phyloP scores from a whole-genome alignment of 2,329 filamentous ascomycete genomes.

The Dothistroma pini region DNA sequence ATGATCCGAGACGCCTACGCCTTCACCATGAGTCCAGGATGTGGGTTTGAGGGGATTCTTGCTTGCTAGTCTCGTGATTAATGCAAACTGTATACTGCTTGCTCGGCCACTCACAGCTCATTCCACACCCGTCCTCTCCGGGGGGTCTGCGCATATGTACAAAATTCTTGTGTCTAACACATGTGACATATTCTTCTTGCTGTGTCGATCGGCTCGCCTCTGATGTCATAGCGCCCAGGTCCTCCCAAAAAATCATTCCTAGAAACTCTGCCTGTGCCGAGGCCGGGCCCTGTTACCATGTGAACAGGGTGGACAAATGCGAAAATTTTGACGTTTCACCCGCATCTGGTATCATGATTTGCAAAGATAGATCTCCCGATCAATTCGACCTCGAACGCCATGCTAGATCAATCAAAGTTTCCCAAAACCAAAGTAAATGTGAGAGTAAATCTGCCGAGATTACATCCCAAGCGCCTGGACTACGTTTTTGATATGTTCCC shows the following conservation, averaged over 20 bases:
- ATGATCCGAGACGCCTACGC: not conserved
- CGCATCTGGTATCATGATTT: slow-evolving; percentile 6
- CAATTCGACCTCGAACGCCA: not conserved
- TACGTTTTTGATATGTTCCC: slow-evolving; percentile 14
- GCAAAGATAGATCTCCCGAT: not conserved
- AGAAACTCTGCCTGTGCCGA: not conserved
- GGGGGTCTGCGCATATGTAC: not conserved
- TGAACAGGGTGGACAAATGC: not conserved
- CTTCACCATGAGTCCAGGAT: not conserved
- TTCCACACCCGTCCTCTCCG: not conserved
- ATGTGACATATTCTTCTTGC: not conserved
- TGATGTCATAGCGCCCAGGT: not conserved
- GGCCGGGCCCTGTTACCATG: not conserved
- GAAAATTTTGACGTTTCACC: not conserved
- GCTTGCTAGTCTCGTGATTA: not conserved
- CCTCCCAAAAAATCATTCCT: not conserved
- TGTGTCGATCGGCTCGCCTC: not conserved
- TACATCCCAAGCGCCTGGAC: slow-evolving; percentile 14
- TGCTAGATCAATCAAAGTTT: not conserved
- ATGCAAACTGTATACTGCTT: slow-evolving; percentile 1
- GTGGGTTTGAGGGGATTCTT: not conserved
- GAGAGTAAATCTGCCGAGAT: not conserved
- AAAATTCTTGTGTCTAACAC: not conserved
- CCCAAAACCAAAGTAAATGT: not conserved
- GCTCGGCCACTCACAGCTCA: not conserved